These are phyloP conservation scores for Hygrophoropsis aurantiaca DNA, from an alignment of 768 basidiomycete species.

Conservation along the genomic window DNA sequence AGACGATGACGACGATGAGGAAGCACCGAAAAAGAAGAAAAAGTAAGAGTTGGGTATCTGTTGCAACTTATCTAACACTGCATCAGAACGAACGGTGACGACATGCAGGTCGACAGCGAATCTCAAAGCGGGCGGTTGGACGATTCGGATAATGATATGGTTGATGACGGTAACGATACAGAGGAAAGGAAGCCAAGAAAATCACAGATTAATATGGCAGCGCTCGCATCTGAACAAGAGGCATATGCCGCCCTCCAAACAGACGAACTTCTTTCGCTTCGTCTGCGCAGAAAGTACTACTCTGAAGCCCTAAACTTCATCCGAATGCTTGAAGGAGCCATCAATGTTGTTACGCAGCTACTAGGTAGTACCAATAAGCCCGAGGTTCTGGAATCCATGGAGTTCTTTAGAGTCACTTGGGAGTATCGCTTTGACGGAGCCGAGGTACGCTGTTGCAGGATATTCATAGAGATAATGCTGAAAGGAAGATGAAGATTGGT, in stretches of 20 bases:
- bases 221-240: slow-evolving; percentile 69
- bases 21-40: slow-evolving; percentile 32
- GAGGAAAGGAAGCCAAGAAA: slow-evolving; percentile 57
- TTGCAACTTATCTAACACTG: slow-evolving; percentile 2
- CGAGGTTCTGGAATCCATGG: slow-evolving; percentile 82
- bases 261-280: slow-evolving; percentile 62
- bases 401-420: slow-evolving; percentile 83
- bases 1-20: slow-evolving; percentile 35
- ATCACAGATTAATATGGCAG: slow-evolving; percentile 70
- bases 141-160: slow-evolving; percentile 23
- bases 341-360: slow-evolving; percentile 71
- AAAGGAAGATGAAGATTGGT: slow-evolving; percentile 53
- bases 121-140: slow-evolving; percentile 32
- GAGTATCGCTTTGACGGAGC: slow-evolving; percentile 81
- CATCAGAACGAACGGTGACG: slow-evolving; percentile 42
- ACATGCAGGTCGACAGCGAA: slow-evolving; percentile 60
- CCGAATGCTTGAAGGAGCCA: slow-evolving; percentile 59
- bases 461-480: slow-evolving; percentile 6
- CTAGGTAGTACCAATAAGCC: slow-evolving; percentile 85
- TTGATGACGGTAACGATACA: slow-evolving; percentile 39
- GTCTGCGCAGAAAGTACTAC: slow-evolving; percentile 83
- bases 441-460: slow-evolving; percentile 56
- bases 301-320: slow-evolving; percentile 86
- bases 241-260: slow-evolving; percentile 68
- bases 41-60: slow-evolving; percentile 26